Evolutionary conservation across 2,329 filamentous ascomycete species (phyloP), one percentile per base, ranked within the genome.

Genomic region (Aspergillus sp.): DNA sequence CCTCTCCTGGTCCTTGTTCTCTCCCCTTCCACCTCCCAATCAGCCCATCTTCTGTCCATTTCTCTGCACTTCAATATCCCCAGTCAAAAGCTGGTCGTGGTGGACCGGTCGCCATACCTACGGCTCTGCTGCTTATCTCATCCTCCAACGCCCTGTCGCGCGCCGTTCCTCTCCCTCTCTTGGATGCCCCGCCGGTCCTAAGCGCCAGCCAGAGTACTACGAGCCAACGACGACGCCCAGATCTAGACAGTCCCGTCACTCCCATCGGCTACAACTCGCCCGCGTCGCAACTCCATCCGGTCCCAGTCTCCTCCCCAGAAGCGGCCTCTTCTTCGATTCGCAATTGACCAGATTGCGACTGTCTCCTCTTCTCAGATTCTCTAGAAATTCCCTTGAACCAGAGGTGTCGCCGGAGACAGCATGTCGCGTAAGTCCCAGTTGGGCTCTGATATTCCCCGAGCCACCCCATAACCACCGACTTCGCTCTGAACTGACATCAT

Each of bases 351-450:
- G 32, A 45, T 57, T 52, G 33, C 49, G 53, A 51, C 49, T 52
- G 46, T 22, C 8, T 13, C 11, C 20, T 32, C 19, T 49, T 22
- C 17, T 24, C 30, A 36, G 17, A 7, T 20, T 24, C 16, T 35
- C 33, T 19, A 33, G 38, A n/a, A 52, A 46, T 41, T 20, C n/a
- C 16, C 32, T 19, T 38, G 45, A 52, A 32, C 38, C 32, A 14
- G 46, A 56, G 16, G 54, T 53, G 49, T 30, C 40, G 49, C 40
- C 42, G 43, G 51, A 41, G 47, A 47, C 63, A 70, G 50, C 51
- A 73, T 73, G 70, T 71, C 70, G 63, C 66, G 70, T 73, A 69
- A 60, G 70, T 58, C 40, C 57, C 47, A 46, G 30, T 22, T 53
- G 56, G 55, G 53, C 55, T 61, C 60, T 57, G 54, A 47, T 57